Conservation (phyloP, 768 basidiomycete species). For the Gymnopilus dilepis region DNA sequence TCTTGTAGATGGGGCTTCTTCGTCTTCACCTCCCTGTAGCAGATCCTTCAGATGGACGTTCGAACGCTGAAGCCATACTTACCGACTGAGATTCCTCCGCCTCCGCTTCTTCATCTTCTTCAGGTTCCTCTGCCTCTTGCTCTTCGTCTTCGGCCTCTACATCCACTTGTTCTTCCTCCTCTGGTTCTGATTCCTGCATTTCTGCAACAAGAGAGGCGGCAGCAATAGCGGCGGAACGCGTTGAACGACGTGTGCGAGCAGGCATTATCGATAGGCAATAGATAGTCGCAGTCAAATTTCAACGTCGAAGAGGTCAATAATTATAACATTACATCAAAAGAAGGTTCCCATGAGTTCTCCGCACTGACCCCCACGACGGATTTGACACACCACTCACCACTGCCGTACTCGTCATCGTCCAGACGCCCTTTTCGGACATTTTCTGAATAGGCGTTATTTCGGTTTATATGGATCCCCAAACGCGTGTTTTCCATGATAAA, state of each 20-base stretch:
- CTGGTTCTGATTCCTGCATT: constrained; percentile 39
- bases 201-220: constrained; percentile 37
- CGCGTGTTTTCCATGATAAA: constrained; percentile 3
- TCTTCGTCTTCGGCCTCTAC: constrained; percentile 34
- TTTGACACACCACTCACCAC: constrained; percentile 30
- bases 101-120: constrained; percentile 35
- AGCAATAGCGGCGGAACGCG: constrained; percentile 31
- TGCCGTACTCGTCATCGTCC: constrained; percentile 19
- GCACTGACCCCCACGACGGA: constrained; percentile 22
- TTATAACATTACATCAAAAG: constrained; percentile 24
- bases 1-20: constrained; percentile 25
- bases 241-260: constrained; percentile 37
- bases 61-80: neutral
- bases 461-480: neutral
- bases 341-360: constrained; percentile 31
- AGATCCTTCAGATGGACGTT: neutral
- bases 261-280: constrained; percentile 29
- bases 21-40: constrained; percentile 27
- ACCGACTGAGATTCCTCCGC: constrained; percentile 37
- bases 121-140: constrained; percentile 46
- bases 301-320: constrained; percentile 9
- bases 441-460: neutral
- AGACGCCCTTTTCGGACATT: neutral
- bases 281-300: constrained; percentile 4
- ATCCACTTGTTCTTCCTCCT: constrained; percentile 38